Percentiles rank a stretch among this genome's conserved stretches.
phyloP scores from a whole-genome alignment of 192 early-diverging fungal species.

The Dispira simplex region DNA sequence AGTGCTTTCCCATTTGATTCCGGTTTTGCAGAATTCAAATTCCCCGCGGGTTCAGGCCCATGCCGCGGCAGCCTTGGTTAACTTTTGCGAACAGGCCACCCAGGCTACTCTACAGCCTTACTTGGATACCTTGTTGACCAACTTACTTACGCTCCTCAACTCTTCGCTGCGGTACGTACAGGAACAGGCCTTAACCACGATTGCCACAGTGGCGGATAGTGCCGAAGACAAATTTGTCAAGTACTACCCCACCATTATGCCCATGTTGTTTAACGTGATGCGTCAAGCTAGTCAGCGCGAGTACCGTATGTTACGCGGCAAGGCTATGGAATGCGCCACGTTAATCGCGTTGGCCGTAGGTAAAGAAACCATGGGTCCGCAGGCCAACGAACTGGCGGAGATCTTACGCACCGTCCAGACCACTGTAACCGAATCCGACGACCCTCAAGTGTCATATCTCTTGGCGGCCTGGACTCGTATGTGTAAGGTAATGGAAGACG shows the following conservation, averaged over 20 bases:
- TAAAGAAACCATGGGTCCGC: constrained; percentile 67
- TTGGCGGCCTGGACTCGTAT: constrained; percentile 92
- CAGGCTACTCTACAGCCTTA: constrained; percentile 76
- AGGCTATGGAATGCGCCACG: constrained; percentile 95
- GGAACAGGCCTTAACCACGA: constrained; percentile 97
- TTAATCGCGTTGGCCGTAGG: constrained; percentile 90
- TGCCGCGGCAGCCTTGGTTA: constrained; percentile 92
- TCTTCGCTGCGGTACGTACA: constrained; percentile 85
- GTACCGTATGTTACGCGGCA: constrained; percentile 84
- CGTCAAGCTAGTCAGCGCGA: constrained; percentile 70
- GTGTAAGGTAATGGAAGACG: constrained; percentile 84
- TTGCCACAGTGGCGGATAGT: constrained; percentile 92
- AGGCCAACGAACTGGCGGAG: constrained; percentile 66
- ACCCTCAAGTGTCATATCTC: constrained; percentile 86
- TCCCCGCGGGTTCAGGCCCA: constrained; percentile 88
- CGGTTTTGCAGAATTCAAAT: constrained; percentile 65
- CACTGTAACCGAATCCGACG: constrained; percentile 71
- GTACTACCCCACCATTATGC: constrained; percentile 94
- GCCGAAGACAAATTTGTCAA: constrained; percentile 82
- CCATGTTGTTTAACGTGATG: constrained; percentile 79
- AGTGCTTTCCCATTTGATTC: constrained; percentile 65
- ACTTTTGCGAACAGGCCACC: constrained; percentile 85
- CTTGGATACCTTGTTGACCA: constrained; percentile 78
- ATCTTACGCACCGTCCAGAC: constrained; percentile 70
- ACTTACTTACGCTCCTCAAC: constrained; percentile 68